phyloP scores from a whole-genome alignment of 73 alveolate genomes.

The Tetrahymena elliotti region DNA sequence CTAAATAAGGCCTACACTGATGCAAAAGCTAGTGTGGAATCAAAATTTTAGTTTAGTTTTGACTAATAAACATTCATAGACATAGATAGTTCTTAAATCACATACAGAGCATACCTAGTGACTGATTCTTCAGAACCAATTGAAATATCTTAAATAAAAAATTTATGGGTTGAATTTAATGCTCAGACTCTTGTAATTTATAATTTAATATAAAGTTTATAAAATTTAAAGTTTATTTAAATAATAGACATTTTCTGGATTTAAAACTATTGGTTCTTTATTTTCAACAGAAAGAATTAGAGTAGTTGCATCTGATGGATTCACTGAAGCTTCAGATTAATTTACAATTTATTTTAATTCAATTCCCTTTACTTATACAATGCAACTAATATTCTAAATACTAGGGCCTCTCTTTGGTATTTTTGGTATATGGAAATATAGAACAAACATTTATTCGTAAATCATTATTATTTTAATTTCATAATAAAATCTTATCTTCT shows the following conservation, averaged over 20 bases:
- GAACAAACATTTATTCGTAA: background rate
- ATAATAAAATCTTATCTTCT: background rate
- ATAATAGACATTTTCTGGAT: background rate
- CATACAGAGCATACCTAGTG: background rate
- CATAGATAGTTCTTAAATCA: background rate
- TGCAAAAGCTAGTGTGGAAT: background rate
- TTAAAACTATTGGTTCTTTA: background rate
- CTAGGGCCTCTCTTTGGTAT: background rate
- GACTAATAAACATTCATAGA: background rate
- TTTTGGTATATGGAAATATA: background rate
- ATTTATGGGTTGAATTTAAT: background rate
- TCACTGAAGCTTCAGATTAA: background rate
- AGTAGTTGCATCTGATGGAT: background rate
- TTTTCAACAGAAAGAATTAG: background rate
- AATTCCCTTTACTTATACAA: background rate
- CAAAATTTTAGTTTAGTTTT: background rate
- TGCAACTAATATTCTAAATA: background rate
- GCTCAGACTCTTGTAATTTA: background rate
- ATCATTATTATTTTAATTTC: background rate
- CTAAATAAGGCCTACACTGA: background rate
- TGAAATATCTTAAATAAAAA: background rate
- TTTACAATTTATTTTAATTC: background rate
- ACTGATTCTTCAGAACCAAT: background rate
- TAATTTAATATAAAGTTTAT: background rate
- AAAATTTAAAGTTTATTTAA: background rate